These are phyloP conservation scores for Coniella lustricola DNA, from an alignment of 2,329 filamentous ascomycete species.

Conservation along the genomic window DNA sequence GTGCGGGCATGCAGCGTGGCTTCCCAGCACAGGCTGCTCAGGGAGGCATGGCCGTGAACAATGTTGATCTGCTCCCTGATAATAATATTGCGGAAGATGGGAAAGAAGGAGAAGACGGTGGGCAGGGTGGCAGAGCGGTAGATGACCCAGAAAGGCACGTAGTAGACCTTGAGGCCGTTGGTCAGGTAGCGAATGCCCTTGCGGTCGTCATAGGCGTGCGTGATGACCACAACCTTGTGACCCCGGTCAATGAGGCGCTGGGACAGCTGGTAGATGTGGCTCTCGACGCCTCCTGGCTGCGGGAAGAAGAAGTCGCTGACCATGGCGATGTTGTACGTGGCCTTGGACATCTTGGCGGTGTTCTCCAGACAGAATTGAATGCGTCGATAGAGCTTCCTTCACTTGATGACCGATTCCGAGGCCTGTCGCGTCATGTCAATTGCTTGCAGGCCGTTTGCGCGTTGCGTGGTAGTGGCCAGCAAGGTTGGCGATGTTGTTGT, in stretches of 20 bases:
- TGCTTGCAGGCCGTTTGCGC: not conserved
- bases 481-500: not conserved
- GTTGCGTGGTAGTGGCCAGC: not conserved
- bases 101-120: constrained; percentile 97
- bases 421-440: not conserved
- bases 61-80: constrained; percentile 94
- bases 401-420: not conserved
- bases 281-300: constrained; percentile 92
- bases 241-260: constrained; percentile 95
- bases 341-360: constrained; percentile 38
- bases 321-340: constrained; percentile 72
- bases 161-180: constrained; percentile 96
- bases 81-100: constrained; percentile 93
- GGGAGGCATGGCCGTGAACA: constrained; percentile 91
- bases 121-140: constrained; percentile 91
- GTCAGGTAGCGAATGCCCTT: constrained; percentile 92
- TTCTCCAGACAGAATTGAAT: not conserved
- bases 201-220: constrained; percentile 85
- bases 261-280: constrained; percentile 96
- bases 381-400: not conserved
- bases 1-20: constrained; percentile 90
- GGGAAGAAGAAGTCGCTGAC: constrained; percentile 99
- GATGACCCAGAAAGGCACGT: constrained; percentile 92
- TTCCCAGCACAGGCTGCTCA: constrained; percentile 91
- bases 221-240: constrained; percentile 97